These are phyloP conservation scores for Calycina herbarum DNA, from an alignment of 2,329 filamentous ascomycete species.

Conservation along the genomic window DNA sequence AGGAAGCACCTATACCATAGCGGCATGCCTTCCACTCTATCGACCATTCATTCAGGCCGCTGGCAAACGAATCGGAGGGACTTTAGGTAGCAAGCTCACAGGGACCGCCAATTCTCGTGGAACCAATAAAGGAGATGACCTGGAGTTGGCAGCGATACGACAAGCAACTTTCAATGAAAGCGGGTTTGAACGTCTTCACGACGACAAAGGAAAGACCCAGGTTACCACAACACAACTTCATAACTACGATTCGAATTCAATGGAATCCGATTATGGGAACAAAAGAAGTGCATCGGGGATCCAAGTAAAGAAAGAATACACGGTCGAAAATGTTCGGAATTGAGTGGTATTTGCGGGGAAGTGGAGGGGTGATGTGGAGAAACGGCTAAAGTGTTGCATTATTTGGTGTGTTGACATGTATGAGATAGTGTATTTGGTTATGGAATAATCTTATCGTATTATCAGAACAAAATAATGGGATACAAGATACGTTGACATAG, in stretches of 20 bases:
- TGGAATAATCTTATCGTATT: no score
- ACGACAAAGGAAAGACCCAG: background rate
- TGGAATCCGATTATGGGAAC: background rate
- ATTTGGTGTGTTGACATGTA: background rate
- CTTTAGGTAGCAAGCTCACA: background rate
- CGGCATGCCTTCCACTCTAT: conserved; percentile 5
- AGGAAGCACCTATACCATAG: conserved; percentile 5
- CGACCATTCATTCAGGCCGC: conserved; percentile 5
- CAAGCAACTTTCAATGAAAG: conserved; percentile 3
- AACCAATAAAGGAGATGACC: conserved; percentile 6
- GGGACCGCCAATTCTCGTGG: background rate
- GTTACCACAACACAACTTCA: background rate
- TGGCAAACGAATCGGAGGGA: conserved; percentile 4
- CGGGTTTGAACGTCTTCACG: conserved; percentile 6
- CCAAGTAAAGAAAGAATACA: background rate
- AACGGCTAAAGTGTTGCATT: background rate
- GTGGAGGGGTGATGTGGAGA: background rate
- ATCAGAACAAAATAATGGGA: no score
- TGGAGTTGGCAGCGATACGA: conserved; percentile 5
- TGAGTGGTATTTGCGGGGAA: background rate
- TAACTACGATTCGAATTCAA: background rate
- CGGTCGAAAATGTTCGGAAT: background rate
- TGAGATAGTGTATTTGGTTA: background rate
- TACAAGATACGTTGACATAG: no score
- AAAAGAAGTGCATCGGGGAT: background rate